Evolutionary conservation across 768 basidiomycete species (phyloP).

Genomic region (Pisolithus orientalis): DNA sequence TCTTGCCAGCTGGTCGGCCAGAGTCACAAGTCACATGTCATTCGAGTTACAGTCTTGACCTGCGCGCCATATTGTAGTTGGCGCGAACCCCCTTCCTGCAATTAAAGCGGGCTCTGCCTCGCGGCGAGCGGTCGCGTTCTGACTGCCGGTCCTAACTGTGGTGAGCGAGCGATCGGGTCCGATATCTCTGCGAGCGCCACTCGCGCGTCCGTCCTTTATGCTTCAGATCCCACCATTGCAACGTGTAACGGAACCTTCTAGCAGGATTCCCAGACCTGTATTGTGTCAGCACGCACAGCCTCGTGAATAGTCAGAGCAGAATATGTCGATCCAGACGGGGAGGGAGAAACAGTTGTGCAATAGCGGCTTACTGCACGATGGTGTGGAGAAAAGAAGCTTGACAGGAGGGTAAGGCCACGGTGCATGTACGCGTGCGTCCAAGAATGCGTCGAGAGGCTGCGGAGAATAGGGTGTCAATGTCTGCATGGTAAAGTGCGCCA

Average conservation of each 20-base stretch:
- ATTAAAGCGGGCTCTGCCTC: slow-evolving; percentile 9
- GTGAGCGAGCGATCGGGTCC: slow-evolving; percentile 30
- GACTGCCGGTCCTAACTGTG: slow-evolving; percentile 1
- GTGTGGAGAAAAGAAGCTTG: slow-evolving; percentile 50
- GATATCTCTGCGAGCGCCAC: slow-evolving; percentile 39
- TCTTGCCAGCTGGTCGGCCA: slow-evolving; percentile 39
- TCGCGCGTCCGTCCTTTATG: slow-evolving; percentile 32
- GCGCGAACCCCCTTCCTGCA: slow-evolving; percentile 29
- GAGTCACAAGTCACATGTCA: slow-evolving; percentile 13
- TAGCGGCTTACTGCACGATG: slow-evolving; percentile 42
- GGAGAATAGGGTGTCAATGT: slow-evolving; percentile 58
- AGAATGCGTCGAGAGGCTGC: slow-evolving; percentile 32
- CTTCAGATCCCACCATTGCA: slow-evolving; percentile 1
- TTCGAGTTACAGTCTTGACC: slow-evolving; percentile 9
- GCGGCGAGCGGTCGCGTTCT: not conserved
- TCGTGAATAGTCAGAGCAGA: slow-evolving; percentile 9
- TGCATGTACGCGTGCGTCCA: slow-evolving; percentile 22
- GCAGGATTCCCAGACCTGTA: slow-evolving; percentile 12
- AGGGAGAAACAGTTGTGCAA: slow-evolving; percentile 43
- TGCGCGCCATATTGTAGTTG: slow-evolving; percentile 28
- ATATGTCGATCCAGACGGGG: not conserved
- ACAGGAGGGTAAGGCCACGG: slow-evolving; percentile 36
- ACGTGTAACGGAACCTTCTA: slow-evolving; percentile 12
- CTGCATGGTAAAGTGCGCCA: slow-evolving; percentile 41
- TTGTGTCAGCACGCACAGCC: slow-evolving; percentile 14